phyloP scores from a whole-genome alignment of 139 green algal genomes.

The Medakamo hakoo region DNA sequence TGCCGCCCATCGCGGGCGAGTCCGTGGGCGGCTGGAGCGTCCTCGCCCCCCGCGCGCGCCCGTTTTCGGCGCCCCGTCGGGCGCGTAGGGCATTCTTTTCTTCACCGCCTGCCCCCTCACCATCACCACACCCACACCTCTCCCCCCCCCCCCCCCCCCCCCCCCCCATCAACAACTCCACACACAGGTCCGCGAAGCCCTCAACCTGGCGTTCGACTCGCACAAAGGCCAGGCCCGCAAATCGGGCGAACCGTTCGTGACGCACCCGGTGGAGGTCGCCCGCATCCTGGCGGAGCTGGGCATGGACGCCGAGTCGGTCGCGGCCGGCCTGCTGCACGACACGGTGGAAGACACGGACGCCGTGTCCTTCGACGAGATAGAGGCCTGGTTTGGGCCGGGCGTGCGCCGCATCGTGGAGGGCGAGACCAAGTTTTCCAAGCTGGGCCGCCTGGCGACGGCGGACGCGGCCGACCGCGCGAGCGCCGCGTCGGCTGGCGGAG shows the following conservation, averaged over 20 bases:
- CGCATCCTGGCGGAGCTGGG: constrained; percentile 53
- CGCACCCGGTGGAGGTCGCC: constrained; percentile 77
- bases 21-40: no score
- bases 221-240: constrained; percentile 64
- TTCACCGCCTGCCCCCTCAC: no score
- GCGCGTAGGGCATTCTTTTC: no score
- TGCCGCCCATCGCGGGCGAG: no score
- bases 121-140: no score
- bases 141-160: no score
- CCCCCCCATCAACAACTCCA: neutral
- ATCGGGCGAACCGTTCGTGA: constrained; percentile 78
- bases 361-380: constrained; percentile 63
- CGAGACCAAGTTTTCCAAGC: constrained; percentile 72
- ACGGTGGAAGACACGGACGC: constrained; percentile 70
- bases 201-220: constrained; percentile 49
- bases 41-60: no score
- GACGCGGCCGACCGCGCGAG: neutral
- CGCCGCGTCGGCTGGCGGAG: no score
- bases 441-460: neutral
- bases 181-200: constrained; percentile 23
- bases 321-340: constrained; percentile 72
- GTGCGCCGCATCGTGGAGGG: constrained; percentile 77
- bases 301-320: constrained; percentile 56
- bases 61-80: no score
- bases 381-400: constrained; percentile 41